Base-by-base conservation (phyloP, 129 eudicot species). In the Silybum marianum region DNA sequence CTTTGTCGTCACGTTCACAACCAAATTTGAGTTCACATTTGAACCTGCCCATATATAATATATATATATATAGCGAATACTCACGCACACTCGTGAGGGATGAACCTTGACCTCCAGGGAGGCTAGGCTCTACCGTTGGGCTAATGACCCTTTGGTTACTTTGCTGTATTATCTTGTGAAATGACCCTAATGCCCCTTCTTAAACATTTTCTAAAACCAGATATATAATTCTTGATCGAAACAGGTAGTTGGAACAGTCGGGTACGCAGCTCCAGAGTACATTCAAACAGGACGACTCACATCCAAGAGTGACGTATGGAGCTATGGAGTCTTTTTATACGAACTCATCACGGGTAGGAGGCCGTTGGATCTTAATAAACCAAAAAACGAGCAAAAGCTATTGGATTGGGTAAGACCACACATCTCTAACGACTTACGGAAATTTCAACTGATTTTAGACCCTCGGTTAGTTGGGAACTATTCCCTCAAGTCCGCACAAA, bases 211-310 rank as follows among this genome's bases (percentile, higher is more conserved):
- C 0, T 44, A 44, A 11, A 65, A 74, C 23, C 0, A 1, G 36
- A 81, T 40, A 9, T 36, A 13, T 8, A 16, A 51, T 7, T 69
- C 44, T 82, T 82, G 51, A 63, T 69, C 18, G 7, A 60, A 84
- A 76, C 65, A 92, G 97, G 91, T 92, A 9, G 97, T 92, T 66
- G 97, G 97, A 72, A 92, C 97, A 1, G 85, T 92, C 7, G 97
- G 97, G 75, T 92, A 92, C 14, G 97, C 97, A 70, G 97, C 97
- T 21, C 97, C 97, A 4, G 97, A 92, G 25, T 92, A 92, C 87
- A 82, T 92, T 21, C 97, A 88, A 71, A 92, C 97, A 11, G 97
- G 97, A 22, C 93, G 91, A 21, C 90, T 92, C 34, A 92, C 97
- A 7, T 86, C 87, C 78, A 92, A 92, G 73, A 88, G 93, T 71